phyloP scores from a whole-genome alignment of 306 rosid species.

The Castanospermum australe region DNA sequence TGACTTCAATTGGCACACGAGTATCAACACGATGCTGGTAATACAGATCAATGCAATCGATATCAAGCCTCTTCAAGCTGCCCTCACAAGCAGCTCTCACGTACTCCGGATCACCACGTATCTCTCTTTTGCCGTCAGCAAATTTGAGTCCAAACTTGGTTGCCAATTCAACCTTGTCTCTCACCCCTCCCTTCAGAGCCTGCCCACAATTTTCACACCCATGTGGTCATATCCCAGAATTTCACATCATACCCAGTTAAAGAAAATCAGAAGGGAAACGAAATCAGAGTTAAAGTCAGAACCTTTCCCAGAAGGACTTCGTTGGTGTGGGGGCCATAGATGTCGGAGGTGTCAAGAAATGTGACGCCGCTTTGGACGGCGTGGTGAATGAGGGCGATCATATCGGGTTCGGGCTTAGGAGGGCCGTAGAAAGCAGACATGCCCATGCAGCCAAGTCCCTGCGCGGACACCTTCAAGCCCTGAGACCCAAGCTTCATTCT shows the following conservation, averaged over 20 bases:
- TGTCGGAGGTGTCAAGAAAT: conserved; percentile 63
- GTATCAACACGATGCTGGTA: conserved; percentile 71
- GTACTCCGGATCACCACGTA: conserved; percentile 59
- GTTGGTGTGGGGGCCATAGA: conserved; percentile 66
- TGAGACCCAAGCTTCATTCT: conserved; percentile 67
- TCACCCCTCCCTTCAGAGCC: conserved; percentile 43
- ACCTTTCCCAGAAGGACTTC: conserved; percentile 64
- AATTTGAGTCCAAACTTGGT: conserved; percentile 49
- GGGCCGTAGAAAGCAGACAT: conserved; percentile 73
- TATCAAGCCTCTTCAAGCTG: conserved; percentile 61
- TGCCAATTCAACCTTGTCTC: conserved; percentile 54
- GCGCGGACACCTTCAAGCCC: conserved; percentile 58
- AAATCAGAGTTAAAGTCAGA: not conserved
- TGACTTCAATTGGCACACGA: conserved; percentile 71
- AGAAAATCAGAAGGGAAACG: not conserved
- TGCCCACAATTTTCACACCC: not conserved
- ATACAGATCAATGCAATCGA: conserved; percentile 69
- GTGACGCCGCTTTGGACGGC: conserved; percentile 61
- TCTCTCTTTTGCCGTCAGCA: conserved; percentile 25
- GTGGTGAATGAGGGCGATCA: conserved; percentile 65
- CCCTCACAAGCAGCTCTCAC: conserved; percentile 72
- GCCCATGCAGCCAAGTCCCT: conserved; percentile 75
- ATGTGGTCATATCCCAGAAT: not conserved
- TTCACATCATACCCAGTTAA: not conserved
- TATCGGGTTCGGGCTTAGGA: conserved; percentile 62